Conservation (phyloP, 2,329 filamentous ascomycete species). For the Corynespora cassiicola region DNA sequence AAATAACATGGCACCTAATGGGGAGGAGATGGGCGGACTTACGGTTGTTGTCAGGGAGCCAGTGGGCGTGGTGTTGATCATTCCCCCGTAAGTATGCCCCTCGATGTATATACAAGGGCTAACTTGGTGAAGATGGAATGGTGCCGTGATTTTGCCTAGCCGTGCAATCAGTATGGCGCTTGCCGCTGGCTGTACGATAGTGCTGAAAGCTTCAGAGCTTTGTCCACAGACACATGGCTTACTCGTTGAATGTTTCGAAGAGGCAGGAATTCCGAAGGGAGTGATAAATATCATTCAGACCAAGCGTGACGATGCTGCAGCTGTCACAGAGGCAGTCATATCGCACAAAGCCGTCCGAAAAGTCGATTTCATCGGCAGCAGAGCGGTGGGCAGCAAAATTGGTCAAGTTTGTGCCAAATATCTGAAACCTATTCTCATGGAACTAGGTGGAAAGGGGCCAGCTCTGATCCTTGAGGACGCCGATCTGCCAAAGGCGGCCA, state of each 20-base stretch:
- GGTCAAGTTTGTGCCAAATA: constrained; percentile 71
- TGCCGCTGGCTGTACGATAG: constrained; percentile 57
- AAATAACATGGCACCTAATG: constrained; percentile 51
- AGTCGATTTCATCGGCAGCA: constrained; percentile 80
- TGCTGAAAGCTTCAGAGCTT: constrained; percentile 37
- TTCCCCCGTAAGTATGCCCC: constrained; percentile 68
- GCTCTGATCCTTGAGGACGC: constrained; percentile 82
- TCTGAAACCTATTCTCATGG: constrained; percentile 79
- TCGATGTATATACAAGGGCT: constrained; percentile 6
- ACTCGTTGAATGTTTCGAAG: constrained; percentile 25
- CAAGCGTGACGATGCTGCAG: constrained; percentile 63
- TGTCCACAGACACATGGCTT: constrained; percentile 27
- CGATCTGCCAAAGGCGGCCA: constrained; percentile 49
- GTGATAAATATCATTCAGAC: constrained; percentile 74
- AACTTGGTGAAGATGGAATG: constrained; percentile 60
- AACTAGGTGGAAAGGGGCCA: constrained; percentile 81
- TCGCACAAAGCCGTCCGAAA: constrained; percentile 69
- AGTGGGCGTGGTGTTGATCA: constrained; percentile 76
- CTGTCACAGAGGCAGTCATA: constrained; percentile 73
- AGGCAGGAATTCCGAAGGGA: constrained; percentile 76
- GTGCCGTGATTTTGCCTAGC: constrained; percentile 50
- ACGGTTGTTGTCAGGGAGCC: constrained; percentile 75
- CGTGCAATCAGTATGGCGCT: constrained; percentile 59
- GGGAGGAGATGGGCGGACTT: constrained; percentile 54
- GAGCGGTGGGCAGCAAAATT: constrained; percentile 72